These are phyloP conservation scores for Picea sitchensis DNA, from an alignment of 75 land plant genomes.

Conservation along the genomic window DNA sequence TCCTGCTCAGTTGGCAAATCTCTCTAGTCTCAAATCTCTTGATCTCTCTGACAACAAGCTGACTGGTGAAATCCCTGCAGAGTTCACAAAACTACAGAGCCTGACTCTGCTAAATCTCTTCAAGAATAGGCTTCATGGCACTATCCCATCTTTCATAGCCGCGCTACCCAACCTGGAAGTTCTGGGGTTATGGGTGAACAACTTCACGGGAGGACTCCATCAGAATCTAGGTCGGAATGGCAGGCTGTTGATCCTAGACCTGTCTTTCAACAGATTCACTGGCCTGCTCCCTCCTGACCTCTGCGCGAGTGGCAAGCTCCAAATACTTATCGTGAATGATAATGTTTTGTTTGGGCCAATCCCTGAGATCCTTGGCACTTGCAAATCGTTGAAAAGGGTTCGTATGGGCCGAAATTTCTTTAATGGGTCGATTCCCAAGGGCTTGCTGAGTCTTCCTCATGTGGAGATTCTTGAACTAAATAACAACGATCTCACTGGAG, in stretches of 20 bases:
- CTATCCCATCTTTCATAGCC: slow-evolving; percentile 46
- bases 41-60: slow-evolving; percentile 62
- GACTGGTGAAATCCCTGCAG: slow-evolving; percentile 54
- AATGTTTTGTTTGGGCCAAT: slow-evolving; percentile 69
- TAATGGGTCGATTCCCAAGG: slow-evolving; percentile 57
- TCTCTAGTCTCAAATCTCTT: slow-evolving; percentile 38
- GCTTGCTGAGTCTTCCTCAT: slow-evolving; percentile 53
- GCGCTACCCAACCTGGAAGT: slow-evolving; percentile 58
- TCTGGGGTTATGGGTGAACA: slow-evolving; percentile 71
- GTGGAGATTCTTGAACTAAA: slow-evolving; percentile 41
- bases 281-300: slow-evolving; percentile 48
- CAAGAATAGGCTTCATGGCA: slow-evolving; percentile 52
- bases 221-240: slow-evolving; percentile 44
- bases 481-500: slow-evolving; percentile 61
- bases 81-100: slow-evolving; percentile 29
- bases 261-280: slow-evolving; percentile 62
- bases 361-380: slow-evolving; percentile 48
- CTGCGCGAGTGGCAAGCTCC: slow-evolving; percentile 42
- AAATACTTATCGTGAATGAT: slow-evolving; percentile 35
- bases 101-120: slow-evolving; percentile 48
- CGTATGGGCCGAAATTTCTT: slow-evolving; percentile 62
- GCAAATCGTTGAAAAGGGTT: slow-evolving; percentile 37
- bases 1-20: slow-evolving; percentile 43
- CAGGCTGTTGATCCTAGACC: slow-evolving; percentile 36
- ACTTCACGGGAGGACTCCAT: slow-evolving; percentile 70